Conservation (phyloP, 805 yeast genomes). For the Wickerhamomyces kurtzmanii region DNA sequence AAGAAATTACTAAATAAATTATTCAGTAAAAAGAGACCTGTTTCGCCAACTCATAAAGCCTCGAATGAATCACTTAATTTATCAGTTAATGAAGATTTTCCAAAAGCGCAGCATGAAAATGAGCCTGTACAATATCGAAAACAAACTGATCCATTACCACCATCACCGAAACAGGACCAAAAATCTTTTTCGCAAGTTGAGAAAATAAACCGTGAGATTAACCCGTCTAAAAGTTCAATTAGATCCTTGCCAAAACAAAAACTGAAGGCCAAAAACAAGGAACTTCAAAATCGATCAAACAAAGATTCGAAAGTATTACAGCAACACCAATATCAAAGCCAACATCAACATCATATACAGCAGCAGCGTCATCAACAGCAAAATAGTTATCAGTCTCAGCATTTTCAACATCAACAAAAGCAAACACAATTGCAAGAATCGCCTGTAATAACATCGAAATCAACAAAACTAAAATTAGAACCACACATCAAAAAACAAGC, state of each 20-base stretch:
- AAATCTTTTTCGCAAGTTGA: no score
- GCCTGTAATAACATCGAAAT: constrained; percentile 1
- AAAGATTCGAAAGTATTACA: background rate
- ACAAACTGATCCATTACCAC: no score
- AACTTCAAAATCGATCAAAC: background rate
- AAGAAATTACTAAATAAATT: background rate
- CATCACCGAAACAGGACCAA: no score
- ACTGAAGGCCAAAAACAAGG: background rate
- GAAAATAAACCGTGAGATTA: no score
- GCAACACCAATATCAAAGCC: constrained; percentile 2
- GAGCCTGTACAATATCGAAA: no score
- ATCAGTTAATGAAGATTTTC: no score
- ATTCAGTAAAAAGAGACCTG: no score
- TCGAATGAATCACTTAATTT: no score
- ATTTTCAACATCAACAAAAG: constrained; percentile 2
- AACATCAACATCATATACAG: constrained; percentile 1
- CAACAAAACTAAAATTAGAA: constrained; percentile 7
- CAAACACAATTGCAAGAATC: constrained; percentile 4
- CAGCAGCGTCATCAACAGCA: constrained; percentile 1
- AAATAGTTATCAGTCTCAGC: constrained; percentile 2
- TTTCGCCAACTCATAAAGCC: no score
- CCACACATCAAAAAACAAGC: constrained; percentile 22
- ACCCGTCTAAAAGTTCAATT: no score
- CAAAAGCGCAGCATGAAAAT: no score
- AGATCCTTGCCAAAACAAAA: no score